A percentile compares a stretch with the other conserved stretches of the same genome.
These are phyloP conservation scores for Lachnellula cervina DNA, from an alignment of 2,329 filamentous ascomycete species.

Conservation along the genomic window DNA sequence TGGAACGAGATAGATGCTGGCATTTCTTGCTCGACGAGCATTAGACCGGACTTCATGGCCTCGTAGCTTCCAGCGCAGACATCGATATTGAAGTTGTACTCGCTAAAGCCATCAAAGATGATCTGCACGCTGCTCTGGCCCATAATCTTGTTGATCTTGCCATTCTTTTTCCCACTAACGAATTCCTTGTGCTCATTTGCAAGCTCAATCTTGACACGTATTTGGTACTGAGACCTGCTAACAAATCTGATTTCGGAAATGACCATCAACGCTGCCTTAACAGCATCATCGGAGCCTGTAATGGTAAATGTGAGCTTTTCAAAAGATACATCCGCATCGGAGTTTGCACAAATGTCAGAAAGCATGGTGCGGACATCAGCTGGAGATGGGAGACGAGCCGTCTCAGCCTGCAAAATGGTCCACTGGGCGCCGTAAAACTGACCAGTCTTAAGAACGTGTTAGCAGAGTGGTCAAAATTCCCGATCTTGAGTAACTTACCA, in stretches of 20 bases:
- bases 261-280: slow-evolving; percentile 91
- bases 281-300: slow-evolving; percentile 91
- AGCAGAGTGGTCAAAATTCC: slow-evolving; percentile 13
- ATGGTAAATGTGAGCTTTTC: slow-evolving; percentile 92
- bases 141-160: slow-evolving; percentile 99
- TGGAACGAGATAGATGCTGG: slow-evolving; percentile 98
- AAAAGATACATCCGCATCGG: slow-evolving; percentile 89
- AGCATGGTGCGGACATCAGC: slow-evolving; percentile 84
- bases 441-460: slow-evolving; percentile 58
- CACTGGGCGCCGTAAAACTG: slow-evolving; percentile 98
- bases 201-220: slow-evolving; percentile 96
- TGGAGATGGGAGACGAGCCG: slow-evolving; percentile 53
- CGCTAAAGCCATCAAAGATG: slow-evolving; percentile 97
- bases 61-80: slow-evolving; percentile 91
- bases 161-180: slow-evolving; percentile 98
- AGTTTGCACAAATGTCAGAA: slow-evolving; percentile 92
- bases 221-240: slow-evolving; percentile 80
- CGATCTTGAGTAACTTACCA: slow-evolving; percentile 54
- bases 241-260: slow-evolving; percentile 90
- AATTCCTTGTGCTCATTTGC: slow-evolving; percentile 99
- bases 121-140: slow-evolving; percentile 99
- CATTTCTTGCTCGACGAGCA: slow-evolving; percentile 97
- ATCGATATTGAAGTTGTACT: slow-evolving; percentile 99
- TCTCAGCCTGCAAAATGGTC: slow-evolving; percentile 81
- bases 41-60: slow-evolving; percentile 86